Percentiles rank a stretch among this genome's conserved stretches.
Conservation (phyloP, 2,329 filamentous ascomycete species). For the Zarea fungicola region DNA sequence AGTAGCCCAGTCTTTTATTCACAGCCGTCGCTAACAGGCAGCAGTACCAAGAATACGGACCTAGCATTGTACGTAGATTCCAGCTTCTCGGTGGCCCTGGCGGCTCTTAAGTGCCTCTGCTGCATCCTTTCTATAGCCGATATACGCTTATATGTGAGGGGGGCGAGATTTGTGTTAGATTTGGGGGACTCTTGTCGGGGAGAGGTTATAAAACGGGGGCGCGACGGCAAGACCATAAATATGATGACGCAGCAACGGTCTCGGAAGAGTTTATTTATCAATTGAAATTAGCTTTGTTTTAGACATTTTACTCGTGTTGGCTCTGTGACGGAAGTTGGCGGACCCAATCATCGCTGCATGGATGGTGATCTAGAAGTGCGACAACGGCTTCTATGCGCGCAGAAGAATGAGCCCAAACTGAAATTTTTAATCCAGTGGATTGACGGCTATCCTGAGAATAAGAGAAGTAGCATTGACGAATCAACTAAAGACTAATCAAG, state of each 20-base stretch:
- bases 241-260: neutral
- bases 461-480: too few relatives aligned
- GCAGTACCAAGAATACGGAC: conserved; percentile 91
- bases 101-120: conserved; percentile 50
- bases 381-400: too few relatives aligned
- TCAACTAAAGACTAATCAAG: too few relatives aligned
- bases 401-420: too few relatives aligned
- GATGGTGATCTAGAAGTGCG: too few relatives aligned
- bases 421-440: too few relatives aligned
- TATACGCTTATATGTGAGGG: neutral
- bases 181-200: neutral
- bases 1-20: conserved; percentile 17
- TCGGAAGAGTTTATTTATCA: neutral
- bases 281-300: too few relatives aligned
- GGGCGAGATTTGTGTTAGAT: neutral
- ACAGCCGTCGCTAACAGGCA: conserved; percentile 8
- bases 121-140: neutral
- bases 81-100: conserved; percentile 89
- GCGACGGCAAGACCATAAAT: neutral
- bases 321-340: too few relatives aligned
- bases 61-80: conserved; percentile 91
- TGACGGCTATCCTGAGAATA: too few relatives aligned
- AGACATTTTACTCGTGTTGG: too few relatives aligned
- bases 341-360: too few relatives aligned
- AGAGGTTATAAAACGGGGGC: neutral